Evolutionary conservation across 2,329 filamentous ascomycete genomes (phyloP).

Genomic region (Aspergillus versicolor): DNA sequence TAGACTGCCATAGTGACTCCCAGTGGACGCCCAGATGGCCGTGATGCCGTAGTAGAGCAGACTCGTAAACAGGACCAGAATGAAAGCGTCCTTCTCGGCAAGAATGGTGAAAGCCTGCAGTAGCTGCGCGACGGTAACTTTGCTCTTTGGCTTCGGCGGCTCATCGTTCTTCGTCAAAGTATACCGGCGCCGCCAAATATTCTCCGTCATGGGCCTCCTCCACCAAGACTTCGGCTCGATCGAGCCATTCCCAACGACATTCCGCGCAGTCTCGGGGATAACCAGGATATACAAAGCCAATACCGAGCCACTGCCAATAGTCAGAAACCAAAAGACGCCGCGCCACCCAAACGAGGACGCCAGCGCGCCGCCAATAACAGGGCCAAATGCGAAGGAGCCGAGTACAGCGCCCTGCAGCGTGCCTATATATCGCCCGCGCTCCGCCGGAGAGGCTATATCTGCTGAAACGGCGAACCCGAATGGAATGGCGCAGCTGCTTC

Average conservation of each 20-base stretch:
- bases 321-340: conserved; percentile 69
- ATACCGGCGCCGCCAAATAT: conserved; percentile 32
- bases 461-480: conserved; percentile 70
- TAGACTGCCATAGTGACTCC: conserved; percentile 36
- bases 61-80: conserved; percentile 37
- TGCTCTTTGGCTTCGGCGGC: background rate
- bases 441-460: conserved; percentile 66
- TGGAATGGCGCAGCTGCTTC: conserved; percentile 69
- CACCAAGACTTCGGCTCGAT: conserved; percentile 27
- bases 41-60: conserved; percentile 37
- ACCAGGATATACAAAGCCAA: conserved; percentile 57
- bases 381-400: conserved; percentile 51
- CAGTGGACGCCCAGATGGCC: conserved; percentile 39
- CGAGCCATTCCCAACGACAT: conserved; percentile 27
- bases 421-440: conserved; percentile 72
- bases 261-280: conserved; percentile 49
- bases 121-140: background rate
- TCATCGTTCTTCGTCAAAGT: too few relatives aligned
- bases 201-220: conserved; percentile 22
- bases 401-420: conserved; percentile 59
- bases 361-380: conserved; percentile 64
- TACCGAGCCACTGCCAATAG: conserved; percentile 47
- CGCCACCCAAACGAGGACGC: conserved; percentile 65
- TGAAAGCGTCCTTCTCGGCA: conserved; percentile 36
- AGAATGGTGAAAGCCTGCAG: conserved; percentile 41